phyloP scores from a whole-genome alignment of 1,284 basidiomycete species.

The Porogramme epimiltina region DNA sequence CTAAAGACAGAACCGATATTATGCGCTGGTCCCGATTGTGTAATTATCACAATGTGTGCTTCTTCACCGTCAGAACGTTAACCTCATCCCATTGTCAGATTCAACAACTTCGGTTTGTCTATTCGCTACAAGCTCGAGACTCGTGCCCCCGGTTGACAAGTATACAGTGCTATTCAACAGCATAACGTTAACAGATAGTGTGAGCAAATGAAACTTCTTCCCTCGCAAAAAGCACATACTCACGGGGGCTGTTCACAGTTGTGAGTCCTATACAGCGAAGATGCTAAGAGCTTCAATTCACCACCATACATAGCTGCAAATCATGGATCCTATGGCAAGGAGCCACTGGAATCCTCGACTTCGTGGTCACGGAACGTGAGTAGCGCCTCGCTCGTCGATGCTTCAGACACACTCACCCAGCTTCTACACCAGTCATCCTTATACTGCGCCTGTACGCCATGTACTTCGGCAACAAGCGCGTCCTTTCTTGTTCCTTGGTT shows the following conservation, averaged over 20 bases:
- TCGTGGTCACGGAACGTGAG: slow-evolving; percentile 55
- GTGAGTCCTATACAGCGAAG: slow-evolving; percentile 26
- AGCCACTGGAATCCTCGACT: slow-evolving; percentile 53
- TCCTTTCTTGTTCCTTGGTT: slow-evolving; percentile 46
- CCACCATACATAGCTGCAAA: slow-evolving; percentile 10
- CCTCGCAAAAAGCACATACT: not conserved
- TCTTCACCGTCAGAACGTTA: not conserved
- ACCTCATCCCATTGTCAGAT: slow-evolving; percentile 31
- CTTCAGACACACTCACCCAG: not conserved
- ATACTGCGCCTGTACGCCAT: slow-evolving; percentile 62
- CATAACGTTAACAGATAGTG: slow-evolving; percentile 29
- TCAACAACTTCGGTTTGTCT: slow-evolving; percentile 52
- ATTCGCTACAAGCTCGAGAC: not conserved
- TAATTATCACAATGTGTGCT: slow-evolving; percentile 31
- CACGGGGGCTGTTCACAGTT: slow-evolving; percentile 25
- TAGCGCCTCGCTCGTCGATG: not conserved
- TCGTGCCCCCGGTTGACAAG: not conserved
- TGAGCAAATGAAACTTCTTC: slow-evolving; percentile 20
- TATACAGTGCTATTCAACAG: slow-evolving; percentile 36
- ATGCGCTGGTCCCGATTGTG: slow-evolving; percentile 49
- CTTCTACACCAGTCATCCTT: slow-evolving; percentile 46
- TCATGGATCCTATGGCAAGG: slow-evolving; percentile 59
- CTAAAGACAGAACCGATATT: slow-evolving; percentile 53
- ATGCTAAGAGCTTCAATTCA: not conserved
- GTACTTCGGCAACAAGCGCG: slow-evolving; percentile 52